Percentiles rank a stretch among this genome's conserved stretches.
These are phyloP conservation scores for Pseudogymnoascus sp. DNA, from an alignment of 2,329 filamentous ascomycete genomes.

Conservation along the genomic window DNA sequence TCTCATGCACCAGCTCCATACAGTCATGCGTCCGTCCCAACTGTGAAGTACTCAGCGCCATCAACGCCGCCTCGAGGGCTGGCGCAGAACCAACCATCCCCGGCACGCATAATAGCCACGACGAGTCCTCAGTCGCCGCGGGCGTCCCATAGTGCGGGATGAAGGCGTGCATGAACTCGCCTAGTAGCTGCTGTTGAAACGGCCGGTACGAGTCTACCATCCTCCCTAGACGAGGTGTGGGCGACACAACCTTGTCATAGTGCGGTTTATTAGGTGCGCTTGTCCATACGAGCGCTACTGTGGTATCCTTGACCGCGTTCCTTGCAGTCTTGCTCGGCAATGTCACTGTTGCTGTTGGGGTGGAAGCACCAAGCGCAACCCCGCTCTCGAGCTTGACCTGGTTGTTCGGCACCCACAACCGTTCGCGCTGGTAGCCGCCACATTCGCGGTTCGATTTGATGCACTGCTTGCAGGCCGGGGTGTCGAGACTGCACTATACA, in stretches of 20 bases:
- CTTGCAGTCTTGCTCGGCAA: neutral
- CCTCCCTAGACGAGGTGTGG: neutral
- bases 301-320: neutral
- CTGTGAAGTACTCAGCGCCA: conserved; percentile 25
- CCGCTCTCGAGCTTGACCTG: conserved; percentile 1
- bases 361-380: neutral
- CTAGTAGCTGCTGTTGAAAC: conserved; percentile 25
- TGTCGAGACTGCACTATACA: conserved; percentile 51
- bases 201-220: conserved; percentile 5
- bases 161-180: conserved; percentile 23
- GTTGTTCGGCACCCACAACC: conserved; percentile 1
- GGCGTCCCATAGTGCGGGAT: conserved; percentile 12
- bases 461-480: conserved; percentile 54
- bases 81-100: conserved; percentile 20
- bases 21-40: conserved; percentile 25
- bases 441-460: conserved; percentile 48
- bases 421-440: conserved; percentile 52
- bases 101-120: conserved; percentile 27
- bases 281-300: neutral
- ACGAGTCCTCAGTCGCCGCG: conserved; percentile 9
- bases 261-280: neutral
- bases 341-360: neutral
- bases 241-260: neutral
- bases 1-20: conserved; percentile 23
- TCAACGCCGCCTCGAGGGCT: conserved; percentile 26